A percentile compares a stretch with the other conserved stretches of the same genome.
Conservation (phyloP, 2,329 filamentous ascomycete species). For the Fusarium torulosum region DNA sequence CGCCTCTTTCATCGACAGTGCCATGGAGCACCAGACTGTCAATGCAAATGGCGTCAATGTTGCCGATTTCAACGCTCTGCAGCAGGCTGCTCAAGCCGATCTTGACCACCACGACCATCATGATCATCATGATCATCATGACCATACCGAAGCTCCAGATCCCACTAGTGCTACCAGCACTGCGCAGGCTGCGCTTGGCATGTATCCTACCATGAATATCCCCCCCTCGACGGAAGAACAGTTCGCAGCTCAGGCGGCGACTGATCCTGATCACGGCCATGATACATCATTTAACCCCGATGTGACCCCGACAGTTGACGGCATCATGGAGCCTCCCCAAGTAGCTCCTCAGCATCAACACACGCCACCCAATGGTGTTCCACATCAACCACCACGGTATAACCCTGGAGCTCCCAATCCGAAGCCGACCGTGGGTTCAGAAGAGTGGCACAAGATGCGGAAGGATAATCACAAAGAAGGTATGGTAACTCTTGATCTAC, state of each 20-base stretch:
- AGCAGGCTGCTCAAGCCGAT: conserved; percentile 63
- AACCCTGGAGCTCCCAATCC: conserved; percentile 58
- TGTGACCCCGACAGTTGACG: conserved; percentile 50
- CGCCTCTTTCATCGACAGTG: conserved; percentile 67
- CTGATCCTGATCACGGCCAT: conserved; percentile 52
- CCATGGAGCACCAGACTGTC: conserved; percentile 60
- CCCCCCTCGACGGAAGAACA: conserved; percentile 70
- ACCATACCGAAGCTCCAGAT: conserved; percentile 63
- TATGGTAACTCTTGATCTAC: conserved; percentile 58
- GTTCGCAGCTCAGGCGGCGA: conserved; percentile 65
- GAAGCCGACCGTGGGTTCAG: conserved; percentile 93
- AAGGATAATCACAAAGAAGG: conserved; percentile 99
- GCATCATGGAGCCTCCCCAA: conserved; percentile 48
- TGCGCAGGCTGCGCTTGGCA: conserved; percentile 69
- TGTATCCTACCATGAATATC: conserved; percentile 71
- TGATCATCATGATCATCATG: conserved; percentile 44
- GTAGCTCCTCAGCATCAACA: conserved; percentile 49
- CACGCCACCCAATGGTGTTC: conserved; percentile 57
- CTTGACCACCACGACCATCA: conserved; percentile 33
- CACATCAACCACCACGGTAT: conserved; percentile 52
- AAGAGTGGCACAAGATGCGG: conserved; percentile 97
- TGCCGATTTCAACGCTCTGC: conserved; percentile 68
- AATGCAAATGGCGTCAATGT: conserved; percentile 60
- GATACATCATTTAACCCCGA: conserved; percentile 53
- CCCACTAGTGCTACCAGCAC: conserved; percentile 69